Conservation (phyloP, 345 rosid genomes). For the Gossypium mustelinum region DNA sequence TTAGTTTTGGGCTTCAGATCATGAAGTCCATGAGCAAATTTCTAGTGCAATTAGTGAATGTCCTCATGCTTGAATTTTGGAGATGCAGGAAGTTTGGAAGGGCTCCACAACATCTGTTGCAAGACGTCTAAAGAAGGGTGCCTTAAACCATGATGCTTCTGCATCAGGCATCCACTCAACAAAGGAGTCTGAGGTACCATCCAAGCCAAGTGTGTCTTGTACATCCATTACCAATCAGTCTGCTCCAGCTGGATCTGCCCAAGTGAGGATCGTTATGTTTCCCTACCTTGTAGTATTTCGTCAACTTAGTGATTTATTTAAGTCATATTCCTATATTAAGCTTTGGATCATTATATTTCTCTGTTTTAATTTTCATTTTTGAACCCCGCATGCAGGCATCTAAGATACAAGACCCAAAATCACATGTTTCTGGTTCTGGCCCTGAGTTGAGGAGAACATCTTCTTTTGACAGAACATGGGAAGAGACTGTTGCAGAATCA, state of each 20-base stretch:
- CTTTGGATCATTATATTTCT: not conserved
- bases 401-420: conserved; percentile 31
- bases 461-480: conserved; percentile 83
- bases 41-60: not conserved
- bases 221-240: conserved; percentile 27
- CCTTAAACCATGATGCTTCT: conserved; percentile 50
- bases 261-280: conserved; percentile 33
- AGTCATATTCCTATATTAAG: not conserved
- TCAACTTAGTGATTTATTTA: conserved; percentile 3
- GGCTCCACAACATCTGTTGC: conserved; percentile 79
- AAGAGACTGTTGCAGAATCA: conserved; percentile 88
- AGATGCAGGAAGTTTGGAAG: conserved; percentile 88
- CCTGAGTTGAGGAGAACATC: conserved; percentile 82
- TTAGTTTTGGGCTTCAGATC: conserved; percentile 20
- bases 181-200: conserved; percentile 58
- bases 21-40: conserved; percentile 13
- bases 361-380: not conserved
- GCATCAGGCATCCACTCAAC: conserved; percentile 42
- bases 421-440: conserved; percentile 38
- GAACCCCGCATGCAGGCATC: conserved; percentile 36
- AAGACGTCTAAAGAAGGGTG: conserved; percentile 81
- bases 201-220: conserved; percentile 40
- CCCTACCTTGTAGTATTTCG: not conserved
- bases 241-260: conserved; percentile 34
- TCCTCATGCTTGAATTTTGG: conserved; percentile 17